These are phyloP conservation scores for Calonectria ilicicola DNA, from an alignment of 2,329 filamentous ascomycete genomes.

Conservation along the genomic window DNA sequence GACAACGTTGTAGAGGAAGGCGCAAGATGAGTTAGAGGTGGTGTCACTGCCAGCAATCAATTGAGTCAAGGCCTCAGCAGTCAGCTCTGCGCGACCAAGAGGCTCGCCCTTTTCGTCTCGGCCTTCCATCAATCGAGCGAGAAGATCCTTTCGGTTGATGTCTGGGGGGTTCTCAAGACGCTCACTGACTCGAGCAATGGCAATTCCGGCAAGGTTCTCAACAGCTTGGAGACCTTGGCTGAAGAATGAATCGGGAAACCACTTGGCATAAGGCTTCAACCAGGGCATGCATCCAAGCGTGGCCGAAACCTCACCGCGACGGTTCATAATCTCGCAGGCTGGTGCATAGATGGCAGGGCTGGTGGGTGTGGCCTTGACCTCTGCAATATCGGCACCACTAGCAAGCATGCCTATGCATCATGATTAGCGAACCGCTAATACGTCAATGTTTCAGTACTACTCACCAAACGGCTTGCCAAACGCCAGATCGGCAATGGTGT, in stretches of 20 bases:
- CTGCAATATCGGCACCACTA: conserved; percentile 80
- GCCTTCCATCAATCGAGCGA: conserved; percentile 87
- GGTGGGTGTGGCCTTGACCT: conserved; percentile 73
- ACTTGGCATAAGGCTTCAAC: conserved; percentile 84
- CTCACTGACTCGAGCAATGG: conserved; percentile 82
- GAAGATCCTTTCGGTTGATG: conserved; percentile 79
- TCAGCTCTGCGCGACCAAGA: conserved; percentile 83
- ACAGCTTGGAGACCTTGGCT: conserved; percentile 79
- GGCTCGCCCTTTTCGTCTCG: conserved; percentile 83
- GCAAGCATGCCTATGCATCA: conserved; percentile 70
- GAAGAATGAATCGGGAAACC: conserved; percentile 87
- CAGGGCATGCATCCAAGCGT: conserved; percentile 80
- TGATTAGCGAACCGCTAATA: fast-evolving
- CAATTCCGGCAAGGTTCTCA: conserved; percentile 86
- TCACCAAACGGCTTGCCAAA: conserved; percentile 63
- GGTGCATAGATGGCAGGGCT: conserved; percentile 75
- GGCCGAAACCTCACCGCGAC: conserved; percentile 86
- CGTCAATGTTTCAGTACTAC: fast-evolving
- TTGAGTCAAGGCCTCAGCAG: conserved; percentile 89
- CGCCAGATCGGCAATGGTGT: conserved; percentile 61
- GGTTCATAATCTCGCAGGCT: conserved; percentile 91
- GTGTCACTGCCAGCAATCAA: conserved; percentile 85
- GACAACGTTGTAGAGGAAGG: conserved; percentile 82
- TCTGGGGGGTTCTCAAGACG: conserved; percentile 74
- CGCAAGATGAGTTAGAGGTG: conserved; percentile 84